Base-by-base conservation (phyloP, 192 early-diverging fungal species). In the Helicostylum pulchrum region DNA sequence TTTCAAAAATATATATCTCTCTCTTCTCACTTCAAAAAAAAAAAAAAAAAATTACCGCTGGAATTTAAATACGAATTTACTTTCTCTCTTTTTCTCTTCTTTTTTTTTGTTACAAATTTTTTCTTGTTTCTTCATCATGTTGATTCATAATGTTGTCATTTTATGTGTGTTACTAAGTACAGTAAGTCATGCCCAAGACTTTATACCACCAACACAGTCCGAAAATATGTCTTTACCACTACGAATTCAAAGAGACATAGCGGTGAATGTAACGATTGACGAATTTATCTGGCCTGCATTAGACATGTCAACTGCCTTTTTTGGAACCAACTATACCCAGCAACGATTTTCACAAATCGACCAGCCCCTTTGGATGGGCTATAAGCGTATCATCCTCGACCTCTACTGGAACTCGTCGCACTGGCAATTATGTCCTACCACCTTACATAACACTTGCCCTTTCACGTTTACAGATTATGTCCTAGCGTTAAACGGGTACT, bases 191-290 rank as follows among this genome's bases (percentile, higher is more conserved):
- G 1, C 36, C 6, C 6, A 10, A 4, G 36, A 9, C n/a, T n/a
- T n/a, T n/a, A 39, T 39, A 4, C 1, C 26, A 26, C 26, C 26
- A 26, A 0, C 26, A 26, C 26, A 2, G 26, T 2, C 26, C 0
- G 26, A 4, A 39, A 39, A 39, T 10, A 6, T 39, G 36, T 39
- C 36, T 0, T 39, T 39, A 39, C 36, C 62, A 36, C 31, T 67
- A 12, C 23, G 65, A 49, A 58, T 65, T 42, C 71, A 74, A 43
- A 34, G 72, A 36, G 72, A 74, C 53, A 58, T 74, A 39, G 55
- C 66, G n/a, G 43, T 51, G 26, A 68, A 74, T 62, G 39, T 59
- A 2, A 68, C 66, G 4, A 61, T 74, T 15, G 56, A 74, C 52
- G 55, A 60, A 26, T 64, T 49, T 19, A 48, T 65, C 9, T 74